phyloP scores from a whole-genome alignment of 2,329 filamentous ascomycete genomes.

The Tolypocladium ovalisporum region DNA sequence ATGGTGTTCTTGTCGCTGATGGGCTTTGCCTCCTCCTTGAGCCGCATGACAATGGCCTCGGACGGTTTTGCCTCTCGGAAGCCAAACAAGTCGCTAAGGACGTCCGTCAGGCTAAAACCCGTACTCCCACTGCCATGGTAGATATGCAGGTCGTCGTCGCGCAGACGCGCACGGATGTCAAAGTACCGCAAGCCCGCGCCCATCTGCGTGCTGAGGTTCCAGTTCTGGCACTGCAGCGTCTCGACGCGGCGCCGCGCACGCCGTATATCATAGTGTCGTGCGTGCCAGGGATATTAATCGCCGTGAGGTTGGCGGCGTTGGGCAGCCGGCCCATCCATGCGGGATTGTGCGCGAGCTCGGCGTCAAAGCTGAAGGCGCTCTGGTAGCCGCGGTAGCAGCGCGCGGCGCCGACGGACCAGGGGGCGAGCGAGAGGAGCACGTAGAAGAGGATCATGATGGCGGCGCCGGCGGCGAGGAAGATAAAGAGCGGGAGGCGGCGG shows the following conservation, averaged over 20 bases:
- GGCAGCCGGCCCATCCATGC: conserved; percentile 33
- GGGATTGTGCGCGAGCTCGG: conserved; percentile 18
- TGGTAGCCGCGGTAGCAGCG: conserved; percentile 17
- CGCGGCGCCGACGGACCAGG: conserved; percentile 15
- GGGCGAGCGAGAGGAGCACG: conserved; percentile 9
- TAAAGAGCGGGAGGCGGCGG: conserved; percentile 8
- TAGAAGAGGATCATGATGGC: neutral
- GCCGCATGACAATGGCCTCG: conserved; percentile 37
- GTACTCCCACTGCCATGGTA: conserved; percentile 36
- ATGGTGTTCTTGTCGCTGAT: conserved; percentile 22
- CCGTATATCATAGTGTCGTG: conserved; percentile 43
- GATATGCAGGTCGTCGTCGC: conserved; percentile 31
- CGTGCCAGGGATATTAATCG: conserved; percentile 38
- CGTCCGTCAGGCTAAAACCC: conserved; percentile 30
- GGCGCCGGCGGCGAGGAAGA: conserved; percentile 7
- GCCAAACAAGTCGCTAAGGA: conserved; percentile 29
- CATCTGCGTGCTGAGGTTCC: conserved; percentile 32
- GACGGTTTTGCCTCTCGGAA: conserved; percentile 34
- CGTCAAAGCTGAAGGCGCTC: conserved; percentile 30
- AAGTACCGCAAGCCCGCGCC: conserved; percentile 36
- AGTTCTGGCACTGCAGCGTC: conserved; percentile 35
- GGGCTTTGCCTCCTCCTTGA: conserved; percentile 35
- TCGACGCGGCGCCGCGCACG: conserved; percentile 15
- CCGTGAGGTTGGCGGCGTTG: conserved; percentile 27
- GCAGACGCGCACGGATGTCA: conserved; percentile 34